These are phyloP conservation scores for Austroboletus rostrupii DNA, from an alignment of 1,284 basidiomycete genomes.

Conservation along the genomic window DNA sequence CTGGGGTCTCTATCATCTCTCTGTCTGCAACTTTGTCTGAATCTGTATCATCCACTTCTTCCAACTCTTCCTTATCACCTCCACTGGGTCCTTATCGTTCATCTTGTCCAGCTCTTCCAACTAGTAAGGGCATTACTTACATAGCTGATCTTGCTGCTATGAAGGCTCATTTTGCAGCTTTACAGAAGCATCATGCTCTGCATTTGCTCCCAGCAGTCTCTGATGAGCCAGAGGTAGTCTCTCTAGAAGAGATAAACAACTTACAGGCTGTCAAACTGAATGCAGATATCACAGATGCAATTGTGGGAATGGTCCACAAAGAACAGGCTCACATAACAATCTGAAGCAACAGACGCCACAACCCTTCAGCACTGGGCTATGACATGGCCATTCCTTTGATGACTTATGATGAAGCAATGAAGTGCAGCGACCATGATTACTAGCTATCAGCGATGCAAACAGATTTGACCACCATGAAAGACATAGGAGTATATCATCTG, in stretches of 20 bases:
- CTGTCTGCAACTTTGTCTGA: too few species aligned
- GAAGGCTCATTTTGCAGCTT: too few species aligned
- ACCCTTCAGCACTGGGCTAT: neutral
- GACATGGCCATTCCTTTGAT: constrained; percentile 1
- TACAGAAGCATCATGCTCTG: too few species aligned
- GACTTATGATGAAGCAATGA: constrained; percentile 1
- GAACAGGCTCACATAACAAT: constrained; percentile 2
- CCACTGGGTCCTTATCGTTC: too few species aligned
- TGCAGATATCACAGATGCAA: too few species aligned
- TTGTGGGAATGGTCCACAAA: neutral
- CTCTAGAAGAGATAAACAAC: too few species aligned
- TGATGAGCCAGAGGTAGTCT: too few species aligned
- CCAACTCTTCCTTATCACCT: too few species aligned
- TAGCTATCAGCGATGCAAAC: neutral
- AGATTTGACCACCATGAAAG: neutral
- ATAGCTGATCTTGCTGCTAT: neutral
- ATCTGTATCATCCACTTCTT: too few species aligned
- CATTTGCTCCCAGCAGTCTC: too few species aligned
- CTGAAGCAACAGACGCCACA: neutral
- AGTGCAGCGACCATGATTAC: neutral
- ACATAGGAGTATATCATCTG: neutral
- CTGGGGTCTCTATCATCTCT: neutral
- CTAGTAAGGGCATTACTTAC: neutral
- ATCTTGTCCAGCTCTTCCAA: neutral
- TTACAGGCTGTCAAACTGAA: too few species aligned